Evolutionary conservation across 768 basidiomycete species (phyloP), one percentile per base, ranked within the genome.

Genomic region (Mrakia hoshinonis): DNA sequence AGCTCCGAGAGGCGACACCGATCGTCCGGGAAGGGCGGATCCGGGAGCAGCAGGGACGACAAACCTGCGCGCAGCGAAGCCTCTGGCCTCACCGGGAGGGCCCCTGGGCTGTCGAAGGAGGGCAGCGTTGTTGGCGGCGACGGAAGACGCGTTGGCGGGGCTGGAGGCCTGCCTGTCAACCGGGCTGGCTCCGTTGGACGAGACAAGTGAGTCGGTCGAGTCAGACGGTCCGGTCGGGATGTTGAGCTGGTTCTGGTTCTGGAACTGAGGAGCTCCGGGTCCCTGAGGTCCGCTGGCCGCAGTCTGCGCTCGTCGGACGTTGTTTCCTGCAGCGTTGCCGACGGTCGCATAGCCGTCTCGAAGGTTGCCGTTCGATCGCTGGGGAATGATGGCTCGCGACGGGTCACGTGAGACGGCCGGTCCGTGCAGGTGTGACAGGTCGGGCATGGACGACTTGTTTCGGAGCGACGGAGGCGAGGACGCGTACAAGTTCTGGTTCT

Each of bases 391-490:
- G 1, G 75, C 75, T 47, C 79, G 73, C 0, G 76, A 51, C 4
- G 80, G 78, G 68, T 81, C 80, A 9, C 80, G 74, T 22, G 77
- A 75, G 24, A 77, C 77, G n/a, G 77, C 74, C 11, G 79, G 78
- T 15, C 79, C 79, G 70, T 79, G 77, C 68, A 81, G 76, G 20
- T 77, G 51, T 36, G 48, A 66, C 24, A 67, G 70, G 55, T 68
- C 70, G 3, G 96, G 96, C 96, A 98, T 98, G 29, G 92, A 95
- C 81, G 96, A 96, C 84, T 98, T 98, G 80, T 88, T 87, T 51
- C 94, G 87, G 68, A 97, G 85, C 51, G 86, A 82, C 67, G 81
- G 22, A 18, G 79, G 79, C 60, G 70, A 63, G 82, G 83, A 74
- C 80, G 82, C 75, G 82, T 81, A 70, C 80, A 81, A 69, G 81